Evolutionary conservation across 202 grass and related monocot species (phyloP).

Genomic region (Schoenoplectus triqueter): DNA sequence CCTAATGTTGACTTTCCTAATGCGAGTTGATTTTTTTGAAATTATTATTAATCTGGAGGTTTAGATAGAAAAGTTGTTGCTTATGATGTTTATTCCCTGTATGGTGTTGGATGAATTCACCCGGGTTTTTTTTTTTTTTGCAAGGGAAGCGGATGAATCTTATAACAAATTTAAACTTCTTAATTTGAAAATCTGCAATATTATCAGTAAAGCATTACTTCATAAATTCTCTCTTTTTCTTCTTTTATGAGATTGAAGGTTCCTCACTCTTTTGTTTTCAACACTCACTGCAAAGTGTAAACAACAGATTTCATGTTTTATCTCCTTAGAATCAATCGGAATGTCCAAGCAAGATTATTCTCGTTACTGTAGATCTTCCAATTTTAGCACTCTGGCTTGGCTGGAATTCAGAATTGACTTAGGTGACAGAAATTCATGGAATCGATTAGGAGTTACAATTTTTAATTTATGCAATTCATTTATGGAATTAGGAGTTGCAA

Average conservation of each 20-base stretch:
- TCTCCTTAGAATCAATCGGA: background rate
- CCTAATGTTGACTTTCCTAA: slow-evolving; percentile 26
- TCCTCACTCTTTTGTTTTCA: background rate
- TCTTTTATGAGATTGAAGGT: background rate
- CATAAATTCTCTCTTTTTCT: background rate
- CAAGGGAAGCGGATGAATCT: slow-evolving; percentile 26
- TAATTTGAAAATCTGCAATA: slow-evolving; percentile 32
- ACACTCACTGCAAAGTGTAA: slow-evolving; percentile 9
- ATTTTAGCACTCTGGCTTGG: background rate
- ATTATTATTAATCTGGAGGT: slow-evolving; percentile 31
- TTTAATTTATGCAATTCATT: too few species aligned
- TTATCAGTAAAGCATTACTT: slow-evolving; percentile 17
- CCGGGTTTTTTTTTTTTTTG: background rate
- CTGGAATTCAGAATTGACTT: background rate
- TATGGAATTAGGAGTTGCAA: background rate
- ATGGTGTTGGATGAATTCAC: slow-evolving; percentile 21
- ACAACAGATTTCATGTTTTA: slow-evolving; percentile 1
- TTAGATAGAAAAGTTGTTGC: slow-evolving; percentile 25
- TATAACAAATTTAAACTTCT: slow-evolving; percentile 5
- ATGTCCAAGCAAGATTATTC: background rate
- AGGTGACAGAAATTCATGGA: background rate
- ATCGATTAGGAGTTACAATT: too few species aligned
- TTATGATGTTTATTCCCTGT: slow-evolving; percentile 17
- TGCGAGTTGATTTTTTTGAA: slow-evolving; percentile 23
- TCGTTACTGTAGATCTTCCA: background rate